Evolutionary conservation across 1,284 basidiomycete species (phyloP), one percentile per base, ranked within the genome.

Genomic region (Psilocybe mexicana): DNA sequence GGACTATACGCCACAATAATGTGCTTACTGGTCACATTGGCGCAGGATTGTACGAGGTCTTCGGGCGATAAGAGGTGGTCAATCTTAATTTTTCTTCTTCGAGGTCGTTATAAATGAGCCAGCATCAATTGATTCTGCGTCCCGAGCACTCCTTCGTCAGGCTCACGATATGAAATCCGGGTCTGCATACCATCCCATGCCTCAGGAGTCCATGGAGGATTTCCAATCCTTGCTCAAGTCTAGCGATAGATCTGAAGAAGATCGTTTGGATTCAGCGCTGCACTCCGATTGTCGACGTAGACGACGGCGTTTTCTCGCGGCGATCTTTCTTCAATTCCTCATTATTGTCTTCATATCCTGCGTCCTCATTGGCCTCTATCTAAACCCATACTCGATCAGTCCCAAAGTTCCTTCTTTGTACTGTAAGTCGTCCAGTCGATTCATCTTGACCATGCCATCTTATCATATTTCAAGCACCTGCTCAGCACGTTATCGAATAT

Each of bases 401-500:
- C 38, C 55, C n/a, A 45, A 40, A 25, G 48, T 54, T 6, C 30
- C 55, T 18, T 45, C n/a, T 30, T 43, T 59, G 5, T 59, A 59
- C 35, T 55, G 58, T 55, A 44, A 45, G 58, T 52, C 6, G 14
- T 12, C 28, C 38, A 6, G 18, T 36, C 8, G 3, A 28, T 7
- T 3, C 8, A 38, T 11, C 24, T 14, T 23, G 18, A 25, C 11
- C 26, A 42, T 23, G 5, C 5, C 52, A 55, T 24, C 42, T n/a
- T 43, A 23, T 11, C 14, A 12, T 28, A 26, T 6, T 6, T 51
- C 43, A 43, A 66, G 65, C 63, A 3, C 67, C 67, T 12, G 66
- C 61, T 4, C 46, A 63, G 51, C 50, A 55, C 24, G 59, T 54
- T 12, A 43, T 69, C 14, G 52, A 60, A 43, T 65, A 66, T 42